These are phyloP conservation scores for Cercospora janseana DNA, from an alignment of 2,329 filamentous ascomycete species.

Conservation along the genomic window DNA sequence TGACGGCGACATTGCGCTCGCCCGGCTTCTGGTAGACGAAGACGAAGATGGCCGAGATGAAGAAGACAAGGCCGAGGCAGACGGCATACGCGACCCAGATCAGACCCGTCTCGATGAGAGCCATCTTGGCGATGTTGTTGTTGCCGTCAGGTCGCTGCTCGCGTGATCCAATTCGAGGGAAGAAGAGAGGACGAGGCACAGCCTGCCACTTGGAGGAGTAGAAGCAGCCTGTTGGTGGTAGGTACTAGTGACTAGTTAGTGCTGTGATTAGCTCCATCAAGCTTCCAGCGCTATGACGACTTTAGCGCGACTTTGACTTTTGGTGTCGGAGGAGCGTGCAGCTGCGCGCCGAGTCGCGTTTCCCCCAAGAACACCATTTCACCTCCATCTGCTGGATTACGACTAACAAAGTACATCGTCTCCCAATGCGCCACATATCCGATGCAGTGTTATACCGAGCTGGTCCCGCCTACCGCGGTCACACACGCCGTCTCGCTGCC, in stretches of 20 bases:
- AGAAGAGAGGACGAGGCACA: neutral
- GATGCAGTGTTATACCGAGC: conserved; percentile 98
- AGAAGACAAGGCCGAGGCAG: conserved; percentile 71
- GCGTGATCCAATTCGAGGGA: conserved; percentile 1
- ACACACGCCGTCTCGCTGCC: conserved; percentile 79
- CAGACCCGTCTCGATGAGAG: conserved; percentile 77
- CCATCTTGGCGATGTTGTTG: conserved; percentile 46
- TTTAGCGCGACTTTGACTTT: no score
- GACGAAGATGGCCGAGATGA: conserved; percentile 78
- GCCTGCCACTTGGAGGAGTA: no score
- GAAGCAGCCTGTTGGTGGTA: no score
- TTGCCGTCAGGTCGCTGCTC: neutral
- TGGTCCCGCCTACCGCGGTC: conserved; percentile 90
- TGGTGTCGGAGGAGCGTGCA: neutral
- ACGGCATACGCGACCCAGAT: conserved; percentile 95
- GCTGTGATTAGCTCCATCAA: no score
- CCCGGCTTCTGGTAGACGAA: conserved; percentile 88
- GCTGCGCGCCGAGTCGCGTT: neutral
- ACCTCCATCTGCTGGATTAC: no score
- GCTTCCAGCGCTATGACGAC: no score
- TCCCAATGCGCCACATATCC: no score
- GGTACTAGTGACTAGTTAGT: no score
- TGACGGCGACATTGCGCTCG: conserved; percentile 80
- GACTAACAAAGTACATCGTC: no score
- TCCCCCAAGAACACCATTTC: neutral